Base-by-base conservation (phyloP, 768 basidiomycete species). In the Auriscalpium vulgare region DNA sequence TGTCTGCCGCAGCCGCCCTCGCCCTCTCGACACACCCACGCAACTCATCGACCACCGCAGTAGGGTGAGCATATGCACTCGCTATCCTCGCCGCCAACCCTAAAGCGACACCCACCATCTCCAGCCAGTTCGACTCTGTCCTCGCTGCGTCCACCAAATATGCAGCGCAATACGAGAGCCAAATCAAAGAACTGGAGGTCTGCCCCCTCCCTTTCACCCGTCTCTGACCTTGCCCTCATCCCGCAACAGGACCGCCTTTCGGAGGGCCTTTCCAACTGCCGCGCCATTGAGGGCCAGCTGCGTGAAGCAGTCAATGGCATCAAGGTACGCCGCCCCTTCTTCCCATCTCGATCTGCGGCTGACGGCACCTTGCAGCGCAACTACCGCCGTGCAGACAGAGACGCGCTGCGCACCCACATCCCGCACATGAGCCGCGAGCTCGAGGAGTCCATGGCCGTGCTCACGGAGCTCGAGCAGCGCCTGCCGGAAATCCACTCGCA, bases 201-300 rank as follows among this genome's bases (percentile, higher is more conserved):
- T 34, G 51, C n/a, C 34, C n/a, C 10, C 9, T n/a, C 44, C 43
- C 14, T 16, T n/a, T 52, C 38, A 14, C n/a, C 38, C 37, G 14
- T 16, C 34, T 10, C 7, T 37, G 36, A 34, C 37, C 34, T 14
- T n/a, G n/a, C n/a, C n/a, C n/a, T n/a, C n/a, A n/a, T n/a, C 38
- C 9, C 10, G 35, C 48, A 50, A 1, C 63, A 89, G 87, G 75
- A 76, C 51, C 81, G 79, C 65, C 77, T 91, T 21, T 77, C 83
- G 43, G 83, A 87, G 62, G 80, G 83, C 65, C 71, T 90, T 54
- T 83, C 83, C 63, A 89, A 89, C 65, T 88, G 88, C 54, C 75
- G 85, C 53, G 83, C 84, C 16, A 83, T 90, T 58, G 85, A 90
- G 60, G 78, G 78, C 58, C 77, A 82, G 23, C 74, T 90, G 37